Conservation (phyloP, 148 eudicot species). For the Camellia granthamiana region DNA sequence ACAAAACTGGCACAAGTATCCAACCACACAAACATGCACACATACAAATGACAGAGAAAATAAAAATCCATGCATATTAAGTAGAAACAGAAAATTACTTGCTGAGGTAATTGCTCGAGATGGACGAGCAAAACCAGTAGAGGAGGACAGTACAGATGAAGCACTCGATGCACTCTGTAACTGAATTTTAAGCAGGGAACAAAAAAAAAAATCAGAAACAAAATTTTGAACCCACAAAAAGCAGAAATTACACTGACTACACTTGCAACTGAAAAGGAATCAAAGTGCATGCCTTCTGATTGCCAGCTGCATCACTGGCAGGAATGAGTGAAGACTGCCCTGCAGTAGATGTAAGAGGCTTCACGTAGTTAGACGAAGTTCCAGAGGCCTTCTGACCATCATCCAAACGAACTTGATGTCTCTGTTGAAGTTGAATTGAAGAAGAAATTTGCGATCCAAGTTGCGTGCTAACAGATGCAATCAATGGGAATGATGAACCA, state of each 20-base stretch:
- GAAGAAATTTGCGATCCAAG: conserved; percentile 45
- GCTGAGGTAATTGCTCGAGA: conserved; percentile 65
- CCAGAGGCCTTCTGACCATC: conserved; percentile 52
- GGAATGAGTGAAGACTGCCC: conserved; percentile 41
- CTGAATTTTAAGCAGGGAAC: conserved; percentile 24
- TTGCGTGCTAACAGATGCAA: conserved; percentile 50
- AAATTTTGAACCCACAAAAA: not conserved
- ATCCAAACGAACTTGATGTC: conserved; percentile 44
- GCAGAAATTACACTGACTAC: not conserved
- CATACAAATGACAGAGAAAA: not conserved
- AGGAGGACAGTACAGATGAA: conserved; percentile 49
- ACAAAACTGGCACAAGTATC: not conserved
- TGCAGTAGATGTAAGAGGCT: conserved; percentile 45
- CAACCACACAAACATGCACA: not conserved
- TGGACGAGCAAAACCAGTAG: conserved; percentile 62
- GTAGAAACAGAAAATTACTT: conserved; percentile 36
- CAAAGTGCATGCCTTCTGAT: conserved; percentile 47
- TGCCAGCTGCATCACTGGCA: conserved; percentile 37
- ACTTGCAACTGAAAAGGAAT: not conserved
- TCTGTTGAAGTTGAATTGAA: conserved; percentile 48
- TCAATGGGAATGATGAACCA: conserved; percentile 25
- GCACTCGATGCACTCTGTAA: conserved; percentile 52
- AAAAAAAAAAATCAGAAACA: not conserved
- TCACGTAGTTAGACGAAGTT: conserved; percentile 40
- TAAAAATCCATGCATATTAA: not conserved